Evolutionary conservation across 768 basidiomycete species (phyloP), one percentile per base, ranked within the genome.

Genomic region (Grammothele lineata): DNA sequence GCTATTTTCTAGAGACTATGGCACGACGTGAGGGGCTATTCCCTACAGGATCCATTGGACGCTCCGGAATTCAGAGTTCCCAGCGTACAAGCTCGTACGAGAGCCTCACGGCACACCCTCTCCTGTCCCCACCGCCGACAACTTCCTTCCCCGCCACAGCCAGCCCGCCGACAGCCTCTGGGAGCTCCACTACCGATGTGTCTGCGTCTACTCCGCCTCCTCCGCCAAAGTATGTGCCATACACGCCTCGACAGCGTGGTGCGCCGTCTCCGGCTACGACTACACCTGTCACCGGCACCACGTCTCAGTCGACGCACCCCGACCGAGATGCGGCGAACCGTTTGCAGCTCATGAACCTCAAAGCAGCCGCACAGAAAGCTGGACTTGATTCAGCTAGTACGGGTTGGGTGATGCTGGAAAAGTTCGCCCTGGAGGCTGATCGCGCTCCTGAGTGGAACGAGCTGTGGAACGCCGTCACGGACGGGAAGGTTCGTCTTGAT

Each of bases 391-490:
- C 71, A 1, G 73, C 70, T 19, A 82, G 79, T 26, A 60, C 85
- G 3, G 91, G 91, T 0, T 87, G 85, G 84, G 79, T 77, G 5
- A 84, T 93, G 3, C 66, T 92, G 37, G 88, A 92, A 64, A 81
- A 77, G 56, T 67, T 92, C 26, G 74, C 80, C 1, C 63, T 70
- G 21, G 75, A 75, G 50, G 70, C 67, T 1, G 77, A 77, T 18
- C 72, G 74, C 10, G 68, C 65, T 5, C 58, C 67, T 6, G 86
- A 87, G 35, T 89, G 88, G 87, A 65, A 71, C 25, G 83, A 84
- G 3, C 71, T 91, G 12, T 87, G 83, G 83, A 70, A 60, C 43
- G 72, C 77, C 1, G 57, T 92, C 40, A 76, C 77, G 2, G 70
- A 70, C 19, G 81, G 83, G 15, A 88, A 85, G 79, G 90, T 85